Conservation (phyloP, 805 yeast genomes). For the Saturnispora gosingensis region DNA sequence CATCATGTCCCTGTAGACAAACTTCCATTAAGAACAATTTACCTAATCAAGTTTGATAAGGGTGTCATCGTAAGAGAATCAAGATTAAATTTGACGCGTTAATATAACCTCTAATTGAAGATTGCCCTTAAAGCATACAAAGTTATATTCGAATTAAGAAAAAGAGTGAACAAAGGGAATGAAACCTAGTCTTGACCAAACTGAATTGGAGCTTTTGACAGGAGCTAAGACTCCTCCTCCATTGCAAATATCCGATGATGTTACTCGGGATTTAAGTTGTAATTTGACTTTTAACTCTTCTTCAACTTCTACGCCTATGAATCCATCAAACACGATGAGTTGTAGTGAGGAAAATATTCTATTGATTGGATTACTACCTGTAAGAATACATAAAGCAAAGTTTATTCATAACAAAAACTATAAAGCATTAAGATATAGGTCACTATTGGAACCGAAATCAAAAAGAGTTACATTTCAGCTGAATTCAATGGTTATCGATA, state of each 20-base stretch:
- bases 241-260: neutral
- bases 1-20: conserved; percentile 60
- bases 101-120: neutral
- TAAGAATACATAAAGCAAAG: neutral
- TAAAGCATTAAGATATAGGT: neutral
- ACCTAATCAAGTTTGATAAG: conserved; percentile 60
- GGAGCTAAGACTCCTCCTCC: neutral
- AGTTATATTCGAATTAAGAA: neutral
- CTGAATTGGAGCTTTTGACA: neutral
- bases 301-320: conserved; percentile 6
- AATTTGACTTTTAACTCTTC: neutral
- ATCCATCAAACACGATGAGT: neutral
- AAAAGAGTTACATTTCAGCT: neutral
- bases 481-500: neutral
- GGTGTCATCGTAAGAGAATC: conserved; percentile 37
- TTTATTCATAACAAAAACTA: neutral
- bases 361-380: conserved; percentile 1
- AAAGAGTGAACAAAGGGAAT: neutral
- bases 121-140: neutral
- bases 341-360: neutral
- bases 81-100: conserved; percentile 20
- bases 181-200: neutral
- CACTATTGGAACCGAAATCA: neutral
- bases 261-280: neutral
- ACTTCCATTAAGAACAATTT: conserved; percentile 61